Percentiles rank a stretch among this genome's conserved stretches.
Evolutionary conservation across 495 filamentous ascomycete genomes (phyloP).

Genomic region (Penicillium herquei): DNA sequence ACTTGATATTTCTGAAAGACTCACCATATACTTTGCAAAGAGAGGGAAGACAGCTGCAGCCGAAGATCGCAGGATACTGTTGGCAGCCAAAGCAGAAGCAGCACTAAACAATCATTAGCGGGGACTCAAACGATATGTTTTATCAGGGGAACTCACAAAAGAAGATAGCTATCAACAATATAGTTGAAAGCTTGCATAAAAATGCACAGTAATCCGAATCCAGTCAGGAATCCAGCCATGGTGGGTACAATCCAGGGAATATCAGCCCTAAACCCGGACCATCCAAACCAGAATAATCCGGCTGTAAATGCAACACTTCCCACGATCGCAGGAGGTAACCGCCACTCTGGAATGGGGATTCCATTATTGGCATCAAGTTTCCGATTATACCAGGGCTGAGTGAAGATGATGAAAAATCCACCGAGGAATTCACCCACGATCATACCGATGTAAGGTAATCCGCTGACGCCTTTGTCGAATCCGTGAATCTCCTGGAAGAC

Average conservation of each 20-base stretch:
- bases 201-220: slow-evolving; percentile 70
- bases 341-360: slow-evolving; percentile 80
- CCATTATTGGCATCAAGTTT: slow-evolving; percentile 73
- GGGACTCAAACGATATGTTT: slow-evolving; percentile 11
- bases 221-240: slow-evolving; percentile 60
- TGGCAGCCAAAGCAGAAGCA: slow-evolving; percentile 80
- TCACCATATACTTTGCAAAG: slow-evolving; percentile 69
- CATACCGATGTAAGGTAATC: slow-evolving; percentile 81
- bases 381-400: slow-evolving; percentile 59
- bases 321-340: slow-evolving; percentile 72
- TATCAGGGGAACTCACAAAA: slow-evolving; percentile 59
- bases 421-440: slow-evolving; percentile 69
- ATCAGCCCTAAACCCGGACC: slow-evolving; percentile 62
- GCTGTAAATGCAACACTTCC: slow-evolving; percentile 71
- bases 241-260: slow-evolving; percentile 85
- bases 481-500: slow-evolving; percentile 73
- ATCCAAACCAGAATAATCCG: slow-evolving; percentile 86
- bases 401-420: slow-evolving; percentile 60
- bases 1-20: background rate
- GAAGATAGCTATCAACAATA: slow-evolving; percentile 82
- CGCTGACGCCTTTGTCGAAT: slow-evolving; percentile 64
- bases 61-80: slow-evolving; percentile 78
- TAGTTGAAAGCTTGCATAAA: slow-evolving; percentile 85
- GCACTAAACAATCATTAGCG: slow-evolving; percentile 44
- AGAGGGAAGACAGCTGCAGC: slow-evolving; percentile 77